phyloP scores from a whole-genome alignment of 2,329 filamentous ascomycete genomes.

The Nigrospora osmanthi region DNA sequence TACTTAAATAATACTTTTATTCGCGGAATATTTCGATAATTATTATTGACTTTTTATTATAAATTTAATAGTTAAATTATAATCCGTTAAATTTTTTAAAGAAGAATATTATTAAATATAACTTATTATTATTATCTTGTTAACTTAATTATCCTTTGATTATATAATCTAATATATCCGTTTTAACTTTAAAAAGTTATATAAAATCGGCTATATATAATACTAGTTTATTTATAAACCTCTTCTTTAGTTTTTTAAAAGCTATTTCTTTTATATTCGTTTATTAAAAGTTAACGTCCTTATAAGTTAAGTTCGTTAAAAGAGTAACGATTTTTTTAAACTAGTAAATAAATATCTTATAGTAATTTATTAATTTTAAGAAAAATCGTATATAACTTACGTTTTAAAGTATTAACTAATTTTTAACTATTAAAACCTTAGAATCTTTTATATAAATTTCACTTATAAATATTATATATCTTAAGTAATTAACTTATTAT shows the following conservation, averaged over 20 bases:
- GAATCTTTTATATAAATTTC: slow-evolving; percentile 16
- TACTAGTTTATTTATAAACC: background rate
- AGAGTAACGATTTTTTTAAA: no score
- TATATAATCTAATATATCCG: background rate
- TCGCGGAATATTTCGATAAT: no score
- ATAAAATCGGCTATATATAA: background rate
- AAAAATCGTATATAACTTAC: slow-evolving; percentile 15
- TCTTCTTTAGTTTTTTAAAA: background rate
- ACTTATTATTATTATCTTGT: slow-evolving; percentile 1
- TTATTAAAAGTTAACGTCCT: no score
- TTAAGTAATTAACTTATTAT: slow-evolving; percentile 18
- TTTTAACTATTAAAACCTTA: slow-evolving; percentile 14
- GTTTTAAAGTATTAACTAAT: slow-evolving; percentile 12
- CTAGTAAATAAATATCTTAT: slow-evolving; percentile 10
- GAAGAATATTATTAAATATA: background rate
- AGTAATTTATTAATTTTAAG: slow-evolving; percentile 24
- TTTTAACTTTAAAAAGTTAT: background rate
- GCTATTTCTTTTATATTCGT: background rate
- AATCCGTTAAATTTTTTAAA: no score
- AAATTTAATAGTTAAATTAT: background rate
- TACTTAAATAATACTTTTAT: background rate
- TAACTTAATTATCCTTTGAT: slow-evolving; percentile 2
- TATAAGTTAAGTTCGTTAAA: no score
- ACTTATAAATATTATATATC: slow-evolving; percentile 16
- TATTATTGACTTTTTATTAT: no score